Conservation (phyloP, 305 asterid species). For the Salvia sclarea region DNA sequence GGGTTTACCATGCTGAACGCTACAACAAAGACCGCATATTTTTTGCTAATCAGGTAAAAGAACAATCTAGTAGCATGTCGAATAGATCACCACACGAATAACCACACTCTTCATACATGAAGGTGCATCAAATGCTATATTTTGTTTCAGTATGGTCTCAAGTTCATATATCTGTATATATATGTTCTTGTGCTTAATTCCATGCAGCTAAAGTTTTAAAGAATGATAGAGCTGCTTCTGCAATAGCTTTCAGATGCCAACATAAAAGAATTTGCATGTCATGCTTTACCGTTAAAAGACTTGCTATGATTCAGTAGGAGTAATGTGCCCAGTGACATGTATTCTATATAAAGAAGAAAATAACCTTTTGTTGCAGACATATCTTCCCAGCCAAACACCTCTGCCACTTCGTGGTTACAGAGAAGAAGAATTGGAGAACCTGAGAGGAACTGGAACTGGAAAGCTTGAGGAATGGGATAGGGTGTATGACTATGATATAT, state of each 20-base stretch:
- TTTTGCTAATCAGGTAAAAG: slow-evolving; percentile 50
- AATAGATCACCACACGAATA: background rate
- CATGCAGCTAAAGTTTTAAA: background rate
- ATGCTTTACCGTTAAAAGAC: background rate
- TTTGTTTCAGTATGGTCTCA: background rate
- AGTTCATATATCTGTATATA: slow-evolving; percentile 7
- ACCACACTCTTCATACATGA: background rate
- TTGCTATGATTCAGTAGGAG: background rate
- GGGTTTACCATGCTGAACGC: slow-evolving; percentile 63
- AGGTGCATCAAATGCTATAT: background rate
- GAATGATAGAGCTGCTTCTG: background rate
- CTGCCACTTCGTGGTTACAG: slow-evolving; percentile 46
- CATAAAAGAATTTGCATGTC: background rate
- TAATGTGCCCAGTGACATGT: background rate
- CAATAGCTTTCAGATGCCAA: background rate
- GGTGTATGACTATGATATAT: slow-evolving; percentile 66
- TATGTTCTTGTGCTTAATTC: background rate
- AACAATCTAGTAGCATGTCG: background rate
- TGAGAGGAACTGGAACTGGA: slow-evolving; percentile 66
- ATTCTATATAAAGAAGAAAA: background rate
- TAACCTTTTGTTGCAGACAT: slow-evolving; percentile 41
- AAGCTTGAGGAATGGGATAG: slow-evolving; percentile 73
- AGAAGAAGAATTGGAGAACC: slow-evolving; percentile 54
- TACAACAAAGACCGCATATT: slow-evolving; percentile 58
- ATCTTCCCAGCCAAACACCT: slow-evolving; percentile 76